phyloP scores from a whole-genome alignment of 257 asterid species.

The Fraxinus excelsior region DNA sequence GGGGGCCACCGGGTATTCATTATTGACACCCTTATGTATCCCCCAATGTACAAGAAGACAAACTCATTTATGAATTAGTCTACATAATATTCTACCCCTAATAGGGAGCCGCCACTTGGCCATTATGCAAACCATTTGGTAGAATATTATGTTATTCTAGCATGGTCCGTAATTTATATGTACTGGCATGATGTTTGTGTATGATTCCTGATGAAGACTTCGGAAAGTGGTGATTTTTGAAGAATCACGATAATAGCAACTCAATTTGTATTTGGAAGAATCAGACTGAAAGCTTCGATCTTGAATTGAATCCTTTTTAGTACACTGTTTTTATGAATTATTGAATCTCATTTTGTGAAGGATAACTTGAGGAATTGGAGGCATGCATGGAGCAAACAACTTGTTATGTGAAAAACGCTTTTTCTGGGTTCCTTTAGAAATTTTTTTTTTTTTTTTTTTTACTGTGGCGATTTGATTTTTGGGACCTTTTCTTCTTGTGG shows the following conservation, averaged over 20 bases:
- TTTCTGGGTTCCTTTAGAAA: neutral
- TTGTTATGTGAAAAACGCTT: neutral
- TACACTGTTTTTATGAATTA: neutral
- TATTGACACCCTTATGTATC: too few species aligned
- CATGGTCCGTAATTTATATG: neutral
- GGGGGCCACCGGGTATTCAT: too few species aligned
- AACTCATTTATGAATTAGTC: too few species aligned
- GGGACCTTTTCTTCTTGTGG: conserved; percentile 29
- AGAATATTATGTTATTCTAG: too few species aligned
- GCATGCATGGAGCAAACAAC: neutral
- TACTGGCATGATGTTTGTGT: conserved; percentile 24
- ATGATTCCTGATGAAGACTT: neutral
- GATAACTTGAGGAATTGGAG: neutral
- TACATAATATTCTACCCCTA: too few species aligned
- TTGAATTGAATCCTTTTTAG: conserved; percentile 17
- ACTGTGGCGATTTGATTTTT: neutral
- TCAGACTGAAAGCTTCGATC: conserved; percentile 40
- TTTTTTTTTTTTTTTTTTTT: too few species aligned
- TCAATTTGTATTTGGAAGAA: conserved; percentile 23
- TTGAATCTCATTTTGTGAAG: neutral
- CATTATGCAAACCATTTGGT: too few species aligned
- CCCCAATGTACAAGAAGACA: too few species aligned
- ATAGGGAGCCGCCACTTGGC: too few species aligned
- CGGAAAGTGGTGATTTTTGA: conserved; percentile 15
- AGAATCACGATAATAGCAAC: conserved; percentile 12